These are phyloP conservation scores for Pythium pectinolyticum DNA, from an alignment of 352 stramenopile species.

Conservation along the genomic window DNA sequence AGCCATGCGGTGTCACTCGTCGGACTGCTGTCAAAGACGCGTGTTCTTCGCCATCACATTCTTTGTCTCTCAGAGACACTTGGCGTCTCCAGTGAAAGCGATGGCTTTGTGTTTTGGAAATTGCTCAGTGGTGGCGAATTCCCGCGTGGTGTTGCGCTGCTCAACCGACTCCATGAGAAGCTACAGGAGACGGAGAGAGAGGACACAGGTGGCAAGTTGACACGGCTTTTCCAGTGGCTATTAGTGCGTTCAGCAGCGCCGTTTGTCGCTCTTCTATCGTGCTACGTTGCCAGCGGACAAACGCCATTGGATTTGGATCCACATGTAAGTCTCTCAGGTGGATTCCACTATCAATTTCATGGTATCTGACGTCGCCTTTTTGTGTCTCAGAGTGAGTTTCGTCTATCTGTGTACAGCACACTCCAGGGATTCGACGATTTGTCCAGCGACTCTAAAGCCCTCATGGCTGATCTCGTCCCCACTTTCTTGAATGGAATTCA, in stretches of 20 bases:
- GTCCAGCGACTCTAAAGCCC: neutral
- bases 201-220: constrained; percentile 35
- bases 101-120: constrained; percentile 4
- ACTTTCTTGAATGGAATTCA: neutral
- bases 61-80: neutral
- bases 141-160: constrained; percentile 46
- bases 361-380: neutral
- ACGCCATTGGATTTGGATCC: constrained; percentile 49
- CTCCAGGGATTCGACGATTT: constrained; percentile 11
- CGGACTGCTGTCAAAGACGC: constrained; percentile 9
- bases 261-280: constrained; percentile 51
- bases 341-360: neutral
- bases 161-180: constrained; percentile 49
- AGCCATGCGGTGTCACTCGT: constrained; percentile 10
- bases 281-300: constrained; percentile 46
- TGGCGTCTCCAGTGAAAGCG: neutral
- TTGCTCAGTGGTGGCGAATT: constrained; percentile 36
- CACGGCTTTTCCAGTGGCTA: constrained; percentile 50
- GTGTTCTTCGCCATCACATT: constrained; percentile 5
- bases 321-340: constrained; percentile 36
- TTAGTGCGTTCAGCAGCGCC: constrained; percentile 52
- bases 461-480: constrained; percentile 8
- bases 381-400: constrained; percentile 31
- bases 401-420: constrained; percentile 25
- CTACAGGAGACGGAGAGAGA: constrained; percentile 35